Base-by-base conservation (phyloP, 2,329 filamentous ascomycete genomes). In the Passalora sequoiae region DNA sequence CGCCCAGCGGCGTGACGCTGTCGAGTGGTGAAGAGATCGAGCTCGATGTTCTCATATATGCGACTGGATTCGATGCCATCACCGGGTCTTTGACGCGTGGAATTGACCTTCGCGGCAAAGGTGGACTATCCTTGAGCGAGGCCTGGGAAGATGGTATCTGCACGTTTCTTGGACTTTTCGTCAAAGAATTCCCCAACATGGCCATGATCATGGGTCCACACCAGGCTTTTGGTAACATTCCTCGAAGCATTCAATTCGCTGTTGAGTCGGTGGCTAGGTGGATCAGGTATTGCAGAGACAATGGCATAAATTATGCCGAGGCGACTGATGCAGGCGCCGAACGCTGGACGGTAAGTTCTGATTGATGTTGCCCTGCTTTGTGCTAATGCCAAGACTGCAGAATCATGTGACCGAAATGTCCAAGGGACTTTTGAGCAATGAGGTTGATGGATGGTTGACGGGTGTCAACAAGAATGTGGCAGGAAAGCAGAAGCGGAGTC, bases 181-280 rank as follows among this genome's bases (percentile, higher is more conserved):
- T 65, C 1, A 46, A 61, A 1, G 56, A 60, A 0, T 72, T 70
- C 43, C 71, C 71, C 0, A 73, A 73, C 46, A 54, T 74, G 45
- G 67, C 73, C 48, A 65, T 68, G 54, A 54, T 69, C 9, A 41
- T 50, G 3, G 69, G 68, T 0, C 69, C 69, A 0, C 56, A 69
- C 24, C 65, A 67, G 15, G 61, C 68, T 8, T 70, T 69, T 36
- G 57, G 59, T 2, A 71, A 69, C 46, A 51, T 59, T 0, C 65
- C 65, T 3, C 57, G 62, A 3, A 55, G 58, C 4, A 60, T 68
- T 25, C 66, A 69, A 43, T 43, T 51, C 19, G 54, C 66, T 12
- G 63, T 65, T 2, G 60, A 66, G 31, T 54, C 56, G 16, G 56
- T 63, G 25, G 50, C 53, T 4, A 44, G 49, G 4, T 21, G 52